Conservation (phyloP, 441 rosid genomes). For the Arabidopsis lyrata region DNA sequence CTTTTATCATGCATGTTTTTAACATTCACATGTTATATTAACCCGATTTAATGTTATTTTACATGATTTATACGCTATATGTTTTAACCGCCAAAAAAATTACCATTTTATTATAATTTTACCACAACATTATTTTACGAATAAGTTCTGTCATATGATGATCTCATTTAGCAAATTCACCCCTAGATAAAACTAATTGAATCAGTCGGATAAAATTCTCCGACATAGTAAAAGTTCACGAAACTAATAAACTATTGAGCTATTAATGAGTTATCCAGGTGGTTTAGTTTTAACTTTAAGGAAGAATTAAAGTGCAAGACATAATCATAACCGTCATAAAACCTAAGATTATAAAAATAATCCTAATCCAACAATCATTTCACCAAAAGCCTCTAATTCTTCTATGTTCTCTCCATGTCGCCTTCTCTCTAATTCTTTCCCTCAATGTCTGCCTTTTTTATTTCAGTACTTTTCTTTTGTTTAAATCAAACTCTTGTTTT, state of each 20-base stretch:
- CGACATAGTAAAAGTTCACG: neutral
- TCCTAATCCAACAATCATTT: slow-evolving; percentile 51
- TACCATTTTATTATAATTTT: neutral
- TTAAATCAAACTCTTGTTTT: slow-evolving; percentile 42
- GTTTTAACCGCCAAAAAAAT: neutral
- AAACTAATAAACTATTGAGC: slow-evolving; percentile 1
- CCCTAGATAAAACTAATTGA: neutral
- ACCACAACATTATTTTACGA: neutral
- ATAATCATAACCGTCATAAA: slow-evolving; percentile 54
- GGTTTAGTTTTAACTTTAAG: slow-evolving; percentile 34
- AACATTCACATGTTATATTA: neutral
- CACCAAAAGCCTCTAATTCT: slow-evolving; percentile 43
- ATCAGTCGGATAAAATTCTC: neutral
- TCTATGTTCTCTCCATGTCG: slow-evolving; percentile 38
- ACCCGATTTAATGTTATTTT: neutral
- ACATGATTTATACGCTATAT: neutral
- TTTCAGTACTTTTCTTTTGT: neutral
- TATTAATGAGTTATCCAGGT: slow-evolving; percentile 14
- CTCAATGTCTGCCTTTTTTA: slow-evolving; percentile 22
- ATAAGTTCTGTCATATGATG: neutral
- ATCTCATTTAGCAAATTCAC: neutral
- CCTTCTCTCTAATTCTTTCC: slow-evolving; percentile 19
- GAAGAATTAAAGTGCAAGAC: slow-evolving; percentile 56
- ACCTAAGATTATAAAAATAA: slow-evolving; percentile 45
- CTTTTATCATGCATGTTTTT: neutral